Evolutionary conservation across 1,284 basidiomycete genomes (phyloP).

Genomic region (Neonothopanus nambi): DNA sequence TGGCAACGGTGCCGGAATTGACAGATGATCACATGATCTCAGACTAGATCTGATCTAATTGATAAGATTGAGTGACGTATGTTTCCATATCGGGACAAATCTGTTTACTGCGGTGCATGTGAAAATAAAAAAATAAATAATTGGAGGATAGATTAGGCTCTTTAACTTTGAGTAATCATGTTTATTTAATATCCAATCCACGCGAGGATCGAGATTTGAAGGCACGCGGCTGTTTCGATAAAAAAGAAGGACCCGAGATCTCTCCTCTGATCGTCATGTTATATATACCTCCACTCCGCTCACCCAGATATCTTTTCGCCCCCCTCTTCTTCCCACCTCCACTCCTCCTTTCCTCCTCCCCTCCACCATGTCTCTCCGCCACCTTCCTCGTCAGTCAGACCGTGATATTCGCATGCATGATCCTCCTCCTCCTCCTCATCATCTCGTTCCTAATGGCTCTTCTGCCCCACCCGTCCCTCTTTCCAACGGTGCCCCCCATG

Average conservation of each 20-base stretch:
- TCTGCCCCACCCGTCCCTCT: constrained; percentile 38
- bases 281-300: constrained; percentile 11
- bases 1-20: constrained; percentile 4
- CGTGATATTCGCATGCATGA: constrained; percentile 68
- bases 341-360: constrained; percentile 22
- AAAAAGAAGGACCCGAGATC: constrained; percentile 27
- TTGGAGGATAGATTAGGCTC: constrained; percentile 1
- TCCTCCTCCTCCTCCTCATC: constrained; percentile 37
- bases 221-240: constrained; percentile 52
- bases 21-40: neutral
- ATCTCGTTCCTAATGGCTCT: constrained; percentile 54
- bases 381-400: constrained; percentile 58
- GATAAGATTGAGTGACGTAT: neutral
- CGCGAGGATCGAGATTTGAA: constrained; percentile 39
- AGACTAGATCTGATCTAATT: neutral
- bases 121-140: neutral
- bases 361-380: constrained; percentile 59
- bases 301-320: constrained; percentile 46
- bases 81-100: no score
- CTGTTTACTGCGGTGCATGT: neutral
- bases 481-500: constrained; percentile 44
- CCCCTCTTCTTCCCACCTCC: constrained; percentile 31
- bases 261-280: constrained; percentile 43
- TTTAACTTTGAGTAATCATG: neutral
- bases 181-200: no score